Conservation (phyloP, 345 rosid genomes). For the Linum usitatissimum region DNA sequence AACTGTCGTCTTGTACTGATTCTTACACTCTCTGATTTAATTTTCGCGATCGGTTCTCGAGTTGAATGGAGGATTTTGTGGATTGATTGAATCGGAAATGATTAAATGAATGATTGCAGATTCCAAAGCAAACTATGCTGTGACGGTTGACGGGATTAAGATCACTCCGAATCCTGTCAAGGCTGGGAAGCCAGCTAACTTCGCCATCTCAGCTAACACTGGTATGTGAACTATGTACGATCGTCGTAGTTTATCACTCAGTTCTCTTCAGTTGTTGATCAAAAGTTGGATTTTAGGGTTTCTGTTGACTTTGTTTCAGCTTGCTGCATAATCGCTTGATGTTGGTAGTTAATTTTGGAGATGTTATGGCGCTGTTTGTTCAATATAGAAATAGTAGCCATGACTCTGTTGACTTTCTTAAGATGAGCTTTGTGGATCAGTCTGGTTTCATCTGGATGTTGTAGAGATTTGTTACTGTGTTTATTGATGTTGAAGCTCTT, state of each 20-base stretch:
- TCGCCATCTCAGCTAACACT: conserved; percentile 45
- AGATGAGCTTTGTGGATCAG: too few relatives aligned
- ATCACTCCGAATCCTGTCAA: conserved; percentile 52
- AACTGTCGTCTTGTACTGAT: not conserved
- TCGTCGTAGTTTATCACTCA: not conserved
- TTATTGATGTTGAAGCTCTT: too few relatives aligned
- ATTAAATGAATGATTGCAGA: conserved; percentile 30
- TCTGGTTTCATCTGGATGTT: too few relatives aligned
- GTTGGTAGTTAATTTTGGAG: conserved; percentile 1
- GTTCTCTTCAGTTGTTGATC: not conserved
- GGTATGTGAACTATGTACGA: conserved; percentile 20
- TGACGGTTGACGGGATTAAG: conserved; percentile 36
- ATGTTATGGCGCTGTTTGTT: not conserved
- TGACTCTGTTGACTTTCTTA: too few relatives aligned
- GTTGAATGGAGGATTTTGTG: not conserved
- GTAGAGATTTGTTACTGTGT: too few relatives aligned
- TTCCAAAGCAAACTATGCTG: conserved; percentile 29
- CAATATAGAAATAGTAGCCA: too few relatives aligned
- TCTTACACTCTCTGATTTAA: not conserved
- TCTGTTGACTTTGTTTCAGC: not conserved
- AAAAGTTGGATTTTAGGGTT: not conserved
- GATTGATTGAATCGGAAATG: not conserved
- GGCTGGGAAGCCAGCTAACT: conserved; percentile 40
- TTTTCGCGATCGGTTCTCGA: not conserved
- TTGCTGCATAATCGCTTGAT: not conserved